Conservation (phyloP, 306 rosid species). For the Begonia masoniana region DNA sequence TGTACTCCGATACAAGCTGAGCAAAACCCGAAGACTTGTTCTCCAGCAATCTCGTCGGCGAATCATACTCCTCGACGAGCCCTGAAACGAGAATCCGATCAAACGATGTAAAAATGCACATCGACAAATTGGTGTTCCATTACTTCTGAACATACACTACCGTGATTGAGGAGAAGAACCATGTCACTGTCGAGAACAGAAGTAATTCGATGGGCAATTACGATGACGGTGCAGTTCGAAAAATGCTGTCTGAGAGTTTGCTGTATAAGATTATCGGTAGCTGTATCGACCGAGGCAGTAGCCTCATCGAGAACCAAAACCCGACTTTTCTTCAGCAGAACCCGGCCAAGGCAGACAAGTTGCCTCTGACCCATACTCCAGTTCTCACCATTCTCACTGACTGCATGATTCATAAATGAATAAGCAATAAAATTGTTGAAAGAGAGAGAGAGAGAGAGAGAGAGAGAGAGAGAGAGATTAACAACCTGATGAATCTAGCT, state of each 20-base stretch:
- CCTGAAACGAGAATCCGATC: slow-evolving; percentile 26
- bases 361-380: slow-evolving; percentile 99
- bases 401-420: slow-evolving; percentile 20
- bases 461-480: not conserved
- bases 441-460: too few relatives aligned
- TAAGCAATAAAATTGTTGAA: not conserved
- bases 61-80: slow-evolving; percentile 53
- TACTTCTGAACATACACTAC: slow-evolving; percentile 13
- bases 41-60: slow-evolving; percentile 55
- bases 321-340: slow-evolving; percentile 67
- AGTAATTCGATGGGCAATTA: slow-evolving; percentile 79
- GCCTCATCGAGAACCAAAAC: slow-evolving; percentile 88
- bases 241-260: slow-evolving; percentile 58
- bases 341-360: slow-evolving; percentile 79
- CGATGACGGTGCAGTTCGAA: slow-evolving; percentile 47
- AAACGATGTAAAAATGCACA: slow-evolving; percentile 1
- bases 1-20: slow-evolving; percentile 73
- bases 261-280: slow-evolving; percentile 84
- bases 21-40: slow-evolving; percentile 65
- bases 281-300: slow-evolving; percentile 80
- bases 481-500: slow-evolving; percentile 63
- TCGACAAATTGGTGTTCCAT: not conserved
- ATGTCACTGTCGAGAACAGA: slow-evolving; percentile 69
- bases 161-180: slow-evolving; percentile 74
- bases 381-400: slow-evolving; percentile 73